Percentiles rank a stretch among this genome's conserved stretches.
Conservation (phyloP, 2,329 filamentous ascomycete species). For the Dactylellina drechsleri region DNA sequence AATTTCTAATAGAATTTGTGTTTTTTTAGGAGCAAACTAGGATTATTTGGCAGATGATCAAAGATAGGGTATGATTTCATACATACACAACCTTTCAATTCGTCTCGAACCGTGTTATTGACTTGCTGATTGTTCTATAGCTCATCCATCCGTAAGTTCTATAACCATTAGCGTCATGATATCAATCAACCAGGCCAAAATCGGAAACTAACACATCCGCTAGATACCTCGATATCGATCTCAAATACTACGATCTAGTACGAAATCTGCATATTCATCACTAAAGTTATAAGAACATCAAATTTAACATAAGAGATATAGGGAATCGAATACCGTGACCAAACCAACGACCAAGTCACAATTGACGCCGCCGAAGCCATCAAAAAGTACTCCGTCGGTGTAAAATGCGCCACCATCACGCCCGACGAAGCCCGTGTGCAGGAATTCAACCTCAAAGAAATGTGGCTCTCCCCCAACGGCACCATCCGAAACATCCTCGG, state of each 20-base stretch:
- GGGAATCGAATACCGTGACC: conserved; percentile 90
- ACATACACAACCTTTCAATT: background rate
- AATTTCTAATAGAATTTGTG: conserved; percentile 5
- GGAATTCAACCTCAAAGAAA: conserved; percentile 98
- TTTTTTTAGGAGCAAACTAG: conserved; percentile 80
- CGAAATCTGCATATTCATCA: conserved; percentile 49
- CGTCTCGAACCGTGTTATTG: background rate
- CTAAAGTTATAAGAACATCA: conserved; percentile 39
- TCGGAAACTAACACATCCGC: background rate
- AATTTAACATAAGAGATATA: conserved; percentile 59
- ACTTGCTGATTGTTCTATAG: conserved; percentile 60
- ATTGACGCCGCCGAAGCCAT: conserved; percentile 95
- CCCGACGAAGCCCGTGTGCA: conserved; percentile 95
- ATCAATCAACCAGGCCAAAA: background rate
- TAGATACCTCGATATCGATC: conserved; percentile 89
- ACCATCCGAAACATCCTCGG: conserved; percentile 80
- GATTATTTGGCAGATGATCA: conserved; percentile 99
- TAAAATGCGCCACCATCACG: conserved; percentile 99
- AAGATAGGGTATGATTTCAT: conserved; percentile 76
- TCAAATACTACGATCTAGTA: conserved; percentile 94
- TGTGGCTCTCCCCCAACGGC: conserved; percentile 99
- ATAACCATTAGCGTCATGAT: background rate
- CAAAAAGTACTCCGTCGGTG: conserved; percentile 97
- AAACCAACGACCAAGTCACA: conserved; percentile 97
- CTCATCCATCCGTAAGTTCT: conserved; percentile 80